Evolutionary conservation across 1,284 basidiomycete species (phyloP).

Genomic region (Stygiomarasmius scandens): DNA sequence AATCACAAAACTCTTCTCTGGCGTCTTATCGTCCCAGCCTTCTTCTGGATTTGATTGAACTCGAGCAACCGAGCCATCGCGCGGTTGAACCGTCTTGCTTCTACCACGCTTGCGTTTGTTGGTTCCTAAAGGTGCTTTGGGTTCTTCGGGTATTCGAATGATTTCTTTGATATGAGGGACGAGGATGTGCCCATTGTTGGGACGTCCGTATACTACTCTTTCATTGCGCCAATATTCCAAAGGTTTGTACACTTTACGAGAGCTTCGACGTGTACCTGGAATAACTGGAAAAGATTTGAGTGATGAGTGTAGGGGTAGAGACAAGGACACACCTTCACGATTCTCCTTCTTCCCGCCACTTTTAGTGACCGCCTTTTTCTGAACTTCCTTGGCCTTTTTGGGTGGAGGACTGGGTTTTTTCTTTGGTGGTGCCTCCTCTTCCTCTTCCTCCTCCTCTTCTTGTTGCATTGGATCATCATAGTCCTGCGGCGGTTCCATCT

Average conservation of each 20-base stretch:
- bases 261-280: constrained; percentile 77
- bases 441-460: constrained; percentile 34
- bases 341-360: constrained; percentile 40
- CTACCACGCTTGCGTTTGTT: constrained; percentile 35
- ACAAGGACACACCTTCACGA: constrained; percentile 27
- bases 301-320: neutral
- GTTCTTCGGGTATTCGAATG: constrained; percentile 74
- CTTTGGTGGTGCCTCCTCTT: constrained; percentile 21
- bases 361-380: constrained; percentile 24
- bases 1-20: constrained; percentile 67
- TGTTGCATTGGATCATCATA: constrained; percentile 52
- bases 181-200: constrained; percentile 54
- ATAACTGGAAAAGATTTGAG: constrained; percentile 23
- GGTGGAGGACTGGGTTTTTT: constrained; percentile 32
- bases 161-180: constrained; percentile 85
- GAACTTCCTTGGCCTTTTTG: constrained; percentile 37
- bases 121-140: constrained; percentile 57
- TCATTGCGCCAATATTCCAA: constrained; percentile 95
- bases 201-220: constrained; percentile 78
- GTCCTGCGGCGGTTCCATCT: constrained; percentile 32
- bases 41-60: constrained; percentile 64
- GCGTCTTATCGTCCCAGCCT: constrained; percentile 87
- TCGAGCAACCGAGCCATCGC: constrained; percentile 11
- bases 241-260: constrained; percentile 74
- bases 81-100: constrained; percentile 40